These are phyloP conservation scores for Russula brevipes DNA, from an alignment of 768 basidiomycete genomes.

Conservation along the genomic window DNA sequence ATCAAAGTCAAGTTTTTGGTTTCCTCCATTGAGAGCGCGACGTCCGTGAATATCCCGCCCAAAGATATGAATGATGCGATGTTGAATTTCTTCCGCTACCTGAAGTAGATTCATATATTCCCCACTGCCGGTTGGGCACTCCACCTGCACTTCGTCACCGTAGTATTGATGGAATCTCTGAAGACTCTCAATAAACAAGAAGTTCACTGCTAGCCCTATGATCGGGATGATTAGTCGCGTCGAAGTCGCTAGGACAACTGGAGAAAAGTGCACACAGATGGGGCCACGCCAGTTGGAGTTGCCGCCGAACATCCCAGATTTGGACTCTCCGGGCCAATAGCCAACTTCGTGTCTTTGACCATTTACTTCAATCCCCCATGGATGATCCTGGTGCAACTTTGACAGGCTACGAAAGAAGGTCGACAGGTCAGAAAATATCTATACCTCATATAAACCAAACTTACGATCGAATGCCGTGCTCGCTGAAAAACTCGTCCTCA, in stretches of 20 bases:
- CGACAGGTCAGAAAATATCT: neutral
- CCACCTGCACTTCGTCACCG: constrained; percentile 85
- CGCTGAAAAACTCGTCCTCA: constrained; percentile 93
- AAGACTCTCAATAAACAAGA: constrained; percentile 90
- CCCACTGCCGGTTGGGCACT: constrained; percentile 96
- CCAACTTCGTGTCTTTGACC: constrained; percentile 87
- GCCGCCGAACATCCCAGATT: constrained; percentile 97
- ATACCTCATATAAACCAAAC: constrained; percentile 31
- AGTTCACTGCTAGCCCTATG: constrained; percentile 92
- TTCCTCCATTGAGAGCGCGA: constrained; percentile 89
- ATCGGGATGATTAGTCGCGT: constrained; percentile 7
- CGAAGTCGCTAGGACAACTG: neutral
- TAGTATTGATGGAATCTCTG: constrained; percentile 99
- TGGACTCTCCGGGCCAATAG: constrained; percentile 98
- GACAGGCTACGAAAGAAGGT: constrained; percentile 56
- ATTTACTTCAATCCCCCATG: constrained; percentile 93
- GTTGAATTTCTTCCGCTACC: constrained; percentile 97
- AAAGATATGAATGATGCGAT: constrained; percentile 98
- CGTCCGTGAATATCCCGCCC: constrained; percentile 83
- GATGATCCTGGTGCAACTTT: constrained; percentile 82
- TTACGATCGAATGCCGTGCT: constrained; percentile 93
- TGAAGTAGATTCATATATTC: constrained; percentile 93
- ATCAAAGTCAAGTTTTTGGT: constrained; percentile 80
- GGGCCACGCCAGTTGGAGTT: constrained; percentile 98
- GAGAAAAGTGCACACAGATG: constrained; percentile 50